A percentile compares a stretch with the other conserved stretches of the same genome.
These are phyloP conservation scores for Exophiala sp. DNA, from an alignment of 2,329 filamentous ascomycete species.

Conservation along the genomic window DNA sequence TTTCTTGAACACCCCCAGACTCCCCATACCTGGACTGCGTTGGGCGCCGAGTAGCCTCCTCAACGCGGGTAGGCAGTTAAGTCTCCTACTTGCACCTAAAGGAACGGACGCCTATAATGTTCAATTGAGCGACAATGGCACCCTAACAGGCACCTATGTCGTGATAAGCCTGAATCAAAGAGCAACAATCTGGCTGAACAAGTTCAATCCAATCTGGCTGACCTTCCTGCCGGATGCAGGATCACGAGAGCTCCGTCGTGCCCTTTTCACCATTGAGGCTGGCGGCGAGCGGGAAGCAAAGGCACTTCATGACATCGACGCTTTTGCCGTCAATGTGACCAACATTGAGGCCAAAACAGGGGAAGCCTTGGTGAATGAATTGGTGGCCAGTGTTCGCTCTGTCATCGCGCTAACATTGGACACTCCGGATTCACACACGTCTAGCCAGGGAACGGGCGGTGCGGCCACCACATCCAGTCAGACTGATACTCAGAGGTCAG, in stretches of 20 bases:
- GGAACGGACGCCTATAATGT: not conserved
- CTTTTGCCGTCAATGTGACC: constrained; percentile 11
- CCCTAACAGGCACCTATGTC: constrained; percentile 4
- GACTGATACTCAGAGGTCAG: not conserved
- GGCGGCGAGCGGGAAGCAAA: not conserved
- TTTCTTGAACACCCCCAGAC: constrained; percentile 2
- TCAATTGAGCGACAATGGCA: constrained; percentile 3
- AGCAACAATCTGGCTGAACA: not conserved
- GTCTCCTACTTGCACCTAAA: not conserved
- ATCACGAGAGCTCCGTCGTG: not conserved
- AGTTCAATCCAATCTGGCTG: constrained; percentile 5
- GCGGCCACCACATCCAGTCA: not conserved
- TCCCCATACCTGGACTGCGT: constrained; percentile 5
- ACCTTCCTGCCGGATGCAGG: constrained; percentile 2
- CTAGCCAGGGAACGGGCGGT: not conserved
- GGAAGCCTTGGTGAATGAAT: not conserved
- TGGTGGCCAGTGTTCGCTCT: not conserved
- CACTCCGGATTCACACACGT: not conserved
- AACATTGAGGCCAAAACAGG: constrained; percentile 5
- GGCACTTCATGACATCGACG: constrained; percentile 4
- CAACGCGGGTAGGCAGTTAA: constrained; percentile 4
- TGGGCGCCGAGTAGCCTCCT: constrained; percentile 10
- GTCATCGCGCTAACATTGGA: not conserved
- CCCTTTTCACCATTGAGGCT: not conserved
- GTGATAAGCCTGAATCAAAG: constrained; percentile 1